Base-by-base conservation (phyloP, 129 eudicot genomes). In the Logfia minima region DNA sequence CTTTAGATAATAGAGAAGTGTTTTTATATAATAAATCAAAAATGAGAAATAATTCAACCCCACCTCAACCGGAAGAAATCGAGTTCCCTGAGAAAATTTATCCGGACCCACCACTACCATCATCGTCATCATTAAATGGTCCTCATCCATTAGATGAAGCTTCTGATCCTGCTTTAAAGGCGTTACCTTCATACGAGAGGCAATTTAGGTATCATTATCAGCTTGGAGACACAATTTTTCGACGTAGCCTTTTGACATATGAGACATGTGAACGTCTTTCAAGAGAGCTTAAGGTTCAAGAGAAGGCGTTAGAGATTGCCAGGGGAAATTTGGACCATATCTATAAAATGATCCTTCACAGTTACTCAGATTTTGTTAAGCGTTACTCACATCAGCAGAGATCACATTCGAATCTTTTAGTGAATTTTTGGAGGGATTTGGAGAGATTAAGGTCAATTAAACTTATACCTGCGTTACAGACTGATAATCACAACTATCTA, bases 251-350 rank as follows among this genome's bases (percentile, higher is more conserved):
- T 62, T 51, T 75, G 77, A 94, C 74, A 74, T 68, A 86, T 52
- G 99, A 88, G 58, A 71, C 41, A 5, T 91, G 96, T 76, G 86
- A 89, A 83, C 86, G 89, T 80, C 83, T 91, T 45, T 77, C 85
- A 66, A 75, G 83, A 72, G 93, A 94, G 83, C 92, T 83, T 68
- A 91, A 86, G 80, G 96, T 94, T 71, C 99, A 94, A 81, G 99
- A 91, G 80, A 89, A 84, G 84, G 98, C 97, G 4, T 83, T 94
- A 80, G 99, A 89, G 83, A 94, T 94, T 73, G 99, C 99, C 65
- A 70, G 92, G 84, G 90, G 93, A 68, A 94, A 82, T 82, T 72
- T 94, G 75, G 99, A 89, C 74, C 90, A 87, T 83, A 87, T 84
- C 69, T 94, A 84, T 69, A 89, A 69, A 79, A 89, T 94, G 81